phyloP scores from a whole-genome alignment of 768 basidiomycete species.

The Saitozyma podzolica region DNA sequence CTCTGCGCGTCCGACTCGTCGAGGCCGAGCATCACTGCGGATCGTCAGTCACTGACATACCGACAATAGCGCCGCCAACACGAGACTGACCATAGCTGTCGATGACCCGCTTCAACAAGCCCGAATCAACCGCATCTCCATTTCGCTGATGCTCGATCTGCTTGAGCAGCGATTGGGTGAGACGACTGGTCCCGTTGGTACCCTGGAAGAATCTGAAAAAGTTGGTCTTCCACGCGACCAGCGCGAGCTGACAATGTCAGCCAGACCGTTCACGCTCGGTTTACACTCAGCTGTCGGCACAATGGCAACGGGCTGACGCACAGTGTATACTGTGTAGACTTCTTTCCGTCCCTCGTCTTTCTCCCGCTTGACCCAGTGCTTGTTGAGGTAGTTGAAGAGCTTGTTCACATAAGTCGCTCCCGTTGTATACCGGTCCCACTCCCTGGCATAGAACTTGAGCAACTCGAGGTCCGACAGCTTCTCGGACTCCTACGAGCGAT shows the following conservation, averaged over 20 bases:
- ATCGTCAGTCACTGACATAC: neutral
- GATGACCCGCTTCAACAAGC: conserved; percentile 88
- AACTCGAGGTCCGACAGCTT: conserved; percentile 80
- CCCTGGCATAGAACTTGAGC: conserved; percentile 81
- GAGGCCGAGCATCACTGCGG: conserved; percentile 76
- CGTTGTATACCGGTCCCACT: conserved; percentile 96
- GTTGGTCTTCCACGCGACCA: conserved; percentile 92
- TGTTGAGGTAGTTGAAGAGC: conserved; percentile 95
- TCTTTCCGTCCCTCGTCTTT: conserved; percentile 94
- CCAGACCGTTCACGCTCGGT: neutral
- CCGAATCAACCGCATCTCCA: conserved; percentile 89
- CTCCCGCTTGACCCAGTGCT: conserved; percentile 98
- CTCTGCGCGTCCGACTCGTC: conserved; percentile 86
- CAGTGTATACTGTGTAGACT: conserved; percentile 94
- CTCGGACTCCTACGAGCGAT: conserved; percentile 65
- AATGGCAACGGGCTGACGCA: conserved; percentile 54
- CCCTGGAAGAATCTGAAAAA: conserved; percentile 61
- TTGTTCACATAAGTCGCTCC: conserved; percentile 97
- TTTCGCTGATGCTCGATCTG: conserved; percentile 92
- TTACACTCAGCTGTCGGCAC: neutral
- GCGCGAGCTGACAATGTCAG: conserved; percentile 67
- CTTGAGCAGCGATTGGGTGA: conserved; percentile 81
- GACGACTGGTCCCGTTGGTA: conserved; percentile 59
- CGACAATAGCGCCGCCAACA: neutral
- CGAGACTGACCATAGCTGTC: conserved; percentile 68